Evolutionary conservation across 73 alveolate species (phyloP).

Genomic region (Uronychia setigera): DNA sequence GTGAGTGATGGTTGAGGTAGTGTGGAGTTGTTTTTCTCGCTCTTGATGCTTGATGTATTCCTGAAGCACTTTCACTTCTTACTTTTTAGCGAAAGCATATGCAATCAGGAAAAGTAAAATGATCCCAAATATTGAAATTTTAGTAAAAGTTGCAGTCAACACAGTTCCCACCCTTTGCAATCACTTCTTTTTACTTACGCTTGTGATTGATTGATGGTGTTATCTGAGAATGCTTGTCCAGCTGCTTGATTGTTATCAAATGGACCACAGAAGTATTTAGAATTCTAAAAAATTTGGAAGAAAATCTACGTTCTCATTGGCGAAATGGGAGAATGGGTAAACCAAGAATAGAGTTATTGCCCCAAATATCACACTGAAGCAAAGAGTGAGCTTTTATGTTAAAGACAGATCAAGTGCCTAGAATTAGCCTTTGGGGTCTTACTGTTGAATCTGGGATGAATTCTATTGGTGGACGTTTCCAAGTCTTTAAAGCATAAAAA

Average conservation of each 20-base stretch:
- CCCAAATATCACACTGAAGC: neutral
- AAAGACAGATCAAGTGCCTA: neutral
- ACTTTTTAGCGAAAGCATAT: neutral
- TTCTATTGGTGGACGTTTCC: neutral
- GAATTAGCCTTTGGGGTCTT: neutral
- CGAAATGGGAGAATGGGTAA: neutral
- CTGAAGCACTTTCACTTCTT: neutral
- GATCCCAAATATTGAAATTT: neutral
- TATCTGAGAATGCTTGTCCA: neutral
- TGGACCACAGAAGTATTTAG: neutral
- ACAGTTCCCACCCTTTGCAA: neutral
- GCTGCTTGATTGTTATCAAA: neutral
- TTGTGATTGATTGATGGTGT: neutral
- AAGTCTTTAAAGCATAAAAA: neutral
- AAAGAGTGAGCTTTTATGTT: neutral
- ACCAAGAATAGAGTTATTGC: neutral
- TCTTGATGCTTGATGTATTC: neutral
- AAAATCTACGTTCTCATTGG: neutral
- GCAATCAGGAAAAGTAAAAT: neutral
- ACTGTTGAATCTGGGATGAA: neutral
- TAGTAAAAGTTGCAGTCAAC: neutral
- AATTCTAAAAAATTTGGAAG: neutral
- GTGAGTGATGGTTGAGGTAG: constrained; percentile 4
- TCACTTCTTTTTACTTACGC: neutral
- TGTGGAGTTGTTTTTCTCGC: neutral